Evolutionary conservation across 1,284 basidiomycete species (phyloP), one percentile per base, ranked within the genome.

Genomic region (Trametes versicolor): DNA sequence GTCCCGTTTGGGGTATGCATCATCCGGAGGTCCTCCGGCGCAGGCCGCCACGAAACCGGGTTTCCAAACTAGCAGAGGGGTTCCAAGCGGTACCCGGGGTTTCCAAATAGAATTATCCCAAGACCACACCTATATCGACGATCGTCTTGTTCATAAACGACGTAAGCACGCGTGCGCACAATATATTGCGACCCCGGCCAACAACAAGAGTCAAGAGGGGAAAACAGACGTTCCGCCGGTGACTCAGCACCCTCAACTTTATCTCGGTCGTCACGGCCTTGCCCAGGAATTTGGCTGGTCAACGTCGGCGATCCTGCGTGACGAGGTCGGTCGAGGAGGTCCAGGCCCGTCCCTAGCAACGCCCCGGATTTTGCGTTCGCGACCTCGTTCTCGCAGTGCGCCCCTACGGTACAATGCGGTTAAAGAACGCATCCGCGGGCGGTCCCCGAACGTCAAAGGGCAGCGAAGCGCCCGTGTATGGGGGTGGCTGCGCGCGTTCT

Each of bases 401-500:
- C 6, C 19, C 17, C 4, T 8, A 4, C 15, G 6, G 41, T 8
- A 17, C 1, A 4, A 43, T 12, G 9, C 29, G 49, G 43, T 4
- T 4, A 15, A 27, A 25, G 25, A 13, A 21, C 50, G n/a, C n/a
- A 7, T n/a, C 25, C 23, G 60, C 34, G 53, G 36, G 49, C 45
- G 32, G 52, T 55, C 60, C 60, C 60, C 52, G 9, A 49, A 61
- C 52, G 60, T 61, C 60, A 61, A 61, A 29, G 23, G 6, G 6
- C 50, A 23, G 45, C 8, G 36, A 12, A 54, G 25, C 53, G 23
- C 60, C 25, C 60, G 45, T 19, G 45, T 37, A 25, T 25, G 53
- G 59, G 60, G 60, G 60, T 55, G 52, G 60, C 60, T 61, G 60
- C 60, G 52, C 60, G 34, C 29, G 29, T 32, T 32, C 29, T 32